Base-by-base conservation (phyloP, 768 basidiomycete species). In the Lactarius pseudohatsudake region DNA sequence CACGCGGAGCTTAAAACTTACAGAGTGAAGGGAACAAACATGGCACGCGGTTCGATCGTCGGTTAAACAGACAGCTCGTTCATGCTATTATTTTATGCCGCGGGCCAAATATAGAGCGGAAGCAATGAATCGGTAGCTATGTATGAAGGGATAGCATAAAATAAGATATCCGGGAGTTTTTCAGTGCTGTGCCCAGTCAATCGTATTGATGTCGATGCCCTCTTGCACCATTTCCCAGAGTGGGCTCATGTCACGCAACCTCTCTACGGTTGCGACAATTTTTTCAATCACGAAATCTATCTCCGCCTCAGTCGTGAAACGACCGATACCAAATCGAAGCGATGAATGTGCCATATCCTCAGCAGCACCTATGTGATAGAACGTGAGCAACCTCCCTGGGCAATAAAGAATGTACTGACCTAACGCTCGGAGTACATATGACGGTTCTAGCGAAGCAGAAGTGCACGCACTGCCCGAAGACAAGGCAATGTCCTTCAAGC, bases 201-300 rank as follows among this genome's bases (percentile, higher is more conserved):
- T 99, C 20, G 90, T 83, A 74, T 88, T 94, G 72, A 98, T 85
- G 76, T 99, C 97, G 66, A 98, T 96, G 53, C 96, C 96, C 75
- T 98, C 97, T 78, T 97, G 94, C 18, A 98, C 96, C 96, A 99
- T 98, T 80, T 99, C 97, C 96, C 96, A 99, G 62, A 99, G 78
- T 40, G 97, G 97, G 74, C 94, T 96, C 93, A 99, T 94, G 67
- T 99, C 96, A 59, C 96, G 86, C 69, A 99, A 83, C 69, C 84
- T 85, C 58, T 87, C 85, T 15, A 98, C 97, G n/a, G 91, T 91
- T 36, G 83, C 81, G 22, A 96, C 86, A 61, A 98, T 94, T 73
- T 93, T 89, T 70, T 86, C 83, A 45, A 96, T 84, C 58, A 99
- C 96, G 70, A 92, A 94, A 76, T 99, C 97, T 65, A 99, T 84